Conservation (phyloP, 1,284 basidiomycete genomes). For the Moniliella sp. region DNA sequence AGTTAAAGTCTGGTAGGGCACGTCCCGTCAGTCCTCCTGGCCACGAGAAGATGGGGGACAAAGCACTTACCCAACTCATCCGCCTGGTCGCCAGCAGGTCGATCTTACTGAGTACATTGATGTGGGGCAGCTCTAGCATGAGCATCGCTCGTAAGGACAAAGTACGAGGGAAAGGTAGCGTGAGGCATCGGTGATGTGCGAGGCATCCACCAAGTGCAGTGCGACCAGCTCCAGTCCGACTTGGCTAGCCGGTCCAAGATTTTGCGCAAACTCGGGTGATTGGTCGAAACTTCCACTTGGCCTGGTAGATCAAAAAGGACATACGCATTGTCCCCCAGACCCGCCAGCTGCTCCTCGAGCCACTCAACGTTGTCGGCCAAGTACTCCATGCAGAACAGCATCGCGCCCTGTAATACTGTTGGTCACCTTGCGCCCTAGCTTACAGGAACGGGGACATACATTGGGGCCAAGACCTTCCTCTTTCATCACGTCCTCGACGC, state of each 20-base stretch:
- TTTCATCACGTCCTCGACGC: slow-evolving; percentile 67
- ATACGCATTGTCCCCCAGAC: slow-evolving; percentile 39
- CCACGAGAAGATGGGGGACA: too few species aligned
- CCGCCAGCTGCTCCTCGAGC: slow-evolving; percentile 48
- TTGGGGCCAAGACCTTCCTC: slow-evolving; percentile 75
- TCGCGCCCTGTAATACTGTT: slow-evolving; percentile 47
- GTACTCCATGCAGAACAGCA: slow-evolving; percentile 94
- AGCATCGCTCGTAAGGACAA: slow-evolving; percentile 83
- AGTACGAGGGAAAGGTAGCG: slow-evolving; percentile 85
- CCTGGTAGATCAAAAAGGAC: slow-evolving; percentile 88
- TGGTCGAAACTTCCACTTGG: slow-evolving; percentile 90
- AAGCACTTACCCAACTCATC: too few species aligned
- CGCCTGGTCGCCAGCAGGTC: slow-evolving; percentile 60
- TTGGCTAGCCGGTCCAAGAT: slow-evolving; percentile 55
- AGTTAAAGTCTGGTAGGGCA: slow-evolving; percentile 77
- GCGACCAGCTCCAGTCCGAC: slow-evolving; percentile 55
- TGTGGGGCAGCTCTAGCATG: slow-evolving; percentile 84
- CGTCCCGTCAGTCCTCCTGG: too few species aligned
- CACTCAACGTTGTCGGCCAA: slow-evolving; percentile 86
- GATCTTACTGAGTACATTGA: slow-evolving; percentile 92
- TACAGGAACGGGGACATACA: too few species aligned
- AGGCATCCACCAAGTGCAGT: slow-evolving; percentile 83
- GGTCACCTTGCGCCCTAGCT: neutral
- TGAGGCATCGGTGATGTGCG: slow-evolving; percentile 81
- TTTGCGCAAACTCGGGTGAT: slow-evolving; percentile 45